phyloP scores from a whole-genome alignment of 768 basidiomycete species.

The Pluteus cervinus region DNA sequence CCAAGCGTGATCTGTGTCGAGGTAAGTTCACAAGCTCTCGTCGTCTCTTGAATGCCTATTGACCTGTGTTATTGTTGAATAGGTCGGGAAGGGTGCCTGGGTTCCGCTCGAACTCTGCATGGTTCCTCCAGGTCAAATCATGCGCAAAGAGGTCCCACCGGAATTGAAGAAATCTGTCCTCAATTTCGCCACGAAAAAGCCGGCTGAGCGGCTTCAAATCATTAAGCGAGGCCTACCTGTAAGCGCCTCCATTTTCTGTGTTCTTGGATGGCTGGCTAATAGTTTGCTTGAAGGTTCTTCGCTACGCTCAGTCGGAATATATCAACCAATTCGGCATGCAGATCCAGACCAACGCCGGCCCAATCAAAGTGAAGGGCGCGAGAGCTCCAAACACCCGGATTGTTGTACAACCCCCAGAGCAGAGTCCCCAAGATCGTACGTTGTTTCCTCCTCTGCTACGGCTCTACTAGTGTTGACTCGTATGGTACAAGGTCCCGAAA shows the following conservation, averaged over 20 bases:
- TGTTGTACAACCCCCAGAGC: slow-evolving; percentile 53
- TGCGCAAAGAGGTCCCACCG: slow-evolving; percentile 64
- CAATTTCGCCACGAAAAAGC: slow-evolving; percentile 61
- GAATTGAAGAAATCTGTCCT: slow-evolving; percentile 61
- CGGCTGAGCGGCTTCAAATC: slow-evolving; percentile 46
- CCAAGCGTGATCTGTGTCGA: slow-evolving; percentile 50
- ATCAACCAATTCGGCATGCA: slow-evolving; percentile 64
- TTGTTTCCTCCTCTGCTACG: too few relatives aligned
- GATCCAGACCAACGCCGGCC: slow-evolving; percentile 39
- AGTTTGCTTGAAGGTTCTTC: slow-evolving; percentile 35
- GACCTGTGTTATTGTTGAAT: too few relatives aligned
- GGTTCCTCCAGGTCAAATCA: slow-evolving; percentile 61
- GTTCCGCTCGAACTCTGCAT: slow-evolving; percentile 64
- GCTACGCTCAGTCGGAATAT: slow-evolving; percentile 69
- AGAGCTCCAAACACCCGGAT: too few relatives aligned
- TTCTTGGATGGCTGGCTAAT: not conserved
- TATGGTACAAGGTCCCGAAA: slow-evolving; percentile 38
- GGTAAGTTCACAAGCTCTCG: slow-evolving; percentile 27
- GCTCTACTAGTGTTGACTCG: too few relatives aligned
- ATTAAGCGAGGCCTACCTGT: slow-evolving; percentile 54
- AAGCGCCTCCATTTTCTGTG: not conserved
- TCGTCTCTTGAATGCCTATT: slow-evolving; percentile 5
- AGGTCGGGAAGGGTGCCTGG: slow-evolving; percentile 59
- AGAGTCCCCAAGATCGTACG: too few relatives aligned
- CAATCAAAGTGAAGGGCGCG: slow-evolving; percentile 49